Evolutionary conservation across 495 filamentous ascomycete genomes (phyloP), one percentile per base, ranked within the genome.

Genomic region (Neurospora sp.): DNA sequence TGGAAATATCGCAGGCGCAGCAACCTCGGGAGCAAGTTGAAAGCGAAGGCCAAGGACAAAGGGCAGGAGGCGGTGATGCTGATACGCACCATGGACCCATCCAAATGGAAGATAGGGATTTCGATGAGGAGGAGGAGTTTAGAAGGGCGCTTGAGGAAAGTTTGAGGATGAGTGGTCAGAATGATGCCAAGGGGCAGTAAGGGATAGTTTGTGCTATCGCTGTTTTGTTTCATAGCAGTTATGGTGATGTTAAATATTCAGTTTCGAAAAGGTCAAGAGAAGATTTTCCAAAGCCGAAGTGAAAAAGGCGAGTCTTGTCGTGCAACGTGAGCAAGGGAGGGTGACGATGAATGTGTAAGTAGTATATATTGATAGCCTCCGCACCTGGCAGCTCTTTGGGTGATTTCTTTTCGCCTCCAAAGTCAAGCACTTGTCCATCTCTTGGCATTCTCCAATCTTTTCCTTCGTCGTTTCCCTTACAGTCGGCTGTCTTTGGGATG

Each of bases 101-200:
- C 37, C 35, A 37, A 38, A 48, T 69, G 35, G 78, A 70, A 8
- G 76, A 74, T 39, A 73, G 66, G n/a, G 79, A 79, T 10, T 78
- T 76, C 0, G 83, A 79, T 2, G 78, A 82, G 40, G 82, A 86
- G 44, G 86, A 84, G 72, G 84, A 85, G 44, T 75, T 87, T 72
- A 82, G 74, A 70, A 78, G 78, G 35, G 87, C 82, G 39, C 73
- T 87, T 72, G 82, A 83, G 72, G 84, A 85, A 76, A 87, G 87
- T 71, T 73, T 87, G 81, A 83, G 69, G 73, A 74, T 75, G 12
- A 74, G 73, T 46, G 69, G 72, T 42, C 53, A 66, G 27, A 27
- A 27, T 18, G 53, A 35, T 66, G 14, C 27, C 14, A 35, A 35
- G 53, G 27, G 53, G 27, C 53, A 66, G 14, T 66, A 37, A 66